These are phyloP conservation scores for Anthracocystis panici-leucophaei DNA, from an alignment of 1,284 basidiomycete species.

Conservation along the genomic window DNA sequence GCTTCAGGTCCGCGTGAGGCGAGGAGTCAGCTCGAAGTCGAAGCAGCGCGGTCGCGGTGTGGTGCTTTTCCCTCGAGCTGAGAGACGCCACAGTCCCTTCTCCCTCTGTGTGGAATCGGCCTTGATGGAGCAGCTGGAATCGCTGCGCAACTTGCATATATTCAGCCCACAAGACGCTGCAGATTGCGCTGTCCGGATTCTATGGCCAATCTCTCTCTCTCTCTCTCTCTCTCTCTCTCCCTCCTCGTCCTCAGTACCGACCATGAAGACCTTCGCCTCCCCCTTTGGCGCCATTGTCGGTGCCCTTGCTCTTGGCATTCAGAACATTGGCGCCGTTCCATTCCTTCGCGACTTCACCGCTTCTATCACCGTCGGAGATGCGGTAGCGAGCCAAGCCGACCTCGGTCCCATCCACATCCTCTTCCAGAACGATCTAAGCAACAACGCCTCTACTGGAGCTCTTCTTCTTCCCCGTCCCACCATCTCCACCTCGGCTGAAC, in stretches of 20 bases:
- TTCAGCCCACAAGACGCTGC: too few relatives aligned
- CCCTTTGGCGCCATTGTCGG: slow-evolving; percentile 13
- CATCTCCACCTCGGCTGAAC: slow-evolving; percentile 27
- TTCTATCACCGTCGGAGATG: neutral
- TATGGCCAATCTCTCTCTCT: neutral
- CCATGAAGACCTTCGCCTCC: slow-evolving; percentile 21
- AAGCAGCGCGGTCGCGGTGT: too few relatives aligned
- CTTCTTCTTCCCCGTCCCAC: slow-evolving; percentile 43
- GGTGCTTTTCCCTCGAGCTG: too few relatives aligned
- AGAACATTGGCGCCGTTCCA: slow-evolving; percentile 12
- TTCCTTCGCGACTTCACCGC: slow-evolving; percentile 6
- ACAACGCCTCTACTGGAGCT: slow-evolving; percentile 44
- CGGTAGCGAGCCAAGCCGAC: slow-evolving; percentile 17
- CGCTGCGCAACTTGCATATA: too few relatives aligned
- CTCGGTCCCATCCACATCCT: slow-evolving; percentile 51
- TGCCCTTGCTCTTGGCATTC: slow-evolving; percentile 19
- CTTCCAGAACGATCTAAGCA: slow-evolving; percentile 58
- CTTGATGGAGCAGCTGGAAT: too few relatives aligned
- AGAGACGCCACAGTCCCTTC: too few relatives aligned
- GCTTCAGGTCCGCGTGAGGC: too few relatives aligned
- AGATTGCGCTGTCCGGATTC: neutral
- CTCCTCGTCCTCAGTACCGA: neutral
- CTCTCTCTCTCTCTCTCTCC: too few relatives aligned
- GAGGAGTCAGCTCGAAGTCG: too few relatives aligned
- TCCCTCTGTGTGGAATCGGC: too few relatives aligned